phyloP scores from a whole-genome alignment of 2,329 filamentous ascomycete species.

The Grosmannia huntii region DNA sequence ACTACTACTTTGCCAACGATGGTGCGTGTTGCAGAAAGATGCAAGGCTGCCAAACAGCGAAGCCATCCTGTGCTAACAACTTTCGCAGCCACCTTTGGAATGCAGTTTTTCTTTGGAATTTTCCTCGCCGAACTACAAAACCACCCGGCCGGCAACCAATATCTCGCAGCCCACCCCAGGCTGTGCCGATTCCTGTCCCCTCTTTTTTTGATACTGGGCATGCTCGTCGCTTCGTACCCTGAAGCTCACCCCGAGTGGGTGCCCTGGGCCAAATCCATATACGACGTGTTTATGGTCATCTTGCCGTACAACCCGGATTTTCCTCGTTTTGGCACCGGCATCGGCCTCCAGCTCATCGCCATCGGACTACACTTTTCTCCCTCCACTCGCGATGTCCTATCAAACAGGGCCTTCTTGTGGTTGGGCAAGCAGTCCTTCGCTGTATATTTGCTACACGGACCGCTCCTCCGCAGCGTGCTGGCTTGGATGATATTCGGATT shows the following conservation, averaged over 20 bases:
- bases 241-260: constrained; percentile 40
- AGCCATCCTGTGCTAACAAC: constrained; percentile 5
- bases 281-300: constrained; percentile 27
- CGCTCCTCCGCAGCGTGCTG: constrained; percentile 44
- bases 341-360: constrained; percentile 28
- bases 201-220: constrained; percentile 35
- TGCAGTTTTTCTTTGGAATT: constrained; percentile 50
- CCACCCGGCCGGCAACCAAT: constrained; percentile 33
- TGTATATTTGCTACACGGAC: constrained; percentile 51
- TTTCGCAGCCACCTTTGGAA: constrained; percentile 31
- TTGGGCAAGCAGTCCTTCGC: constrained; percentile 52
- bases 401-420: constrained; percentile 43
- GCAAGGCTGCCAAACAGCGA: neutral
- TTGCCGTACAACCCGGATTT: constrained; percentile 33
- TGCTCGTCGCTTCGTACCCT: constrained; percentile 47
- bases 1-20: constrained; percentile 29
- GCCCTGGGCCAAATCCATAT: constrained; percentile 38
- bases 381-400: constrained; percentile 36
- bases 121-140: constrained; percentile 48
- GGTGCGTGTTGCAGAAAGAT: constrained; percentile 9
- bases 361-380: constrained; percentile 40
- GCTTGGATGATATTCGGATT: constrained; percentile 47
- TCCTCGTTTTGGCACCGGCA: constrained; percentile 26
- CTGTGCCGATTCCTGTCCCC: constrained; percentile 30
- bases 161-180: constrained; percentile 31